Evolutionary conservation across 2,329 filamentous ascomycete species (phyloP), one percentile per base, ranked within the genome.

Genomic region (Aspergillus uvarum): DNA sequence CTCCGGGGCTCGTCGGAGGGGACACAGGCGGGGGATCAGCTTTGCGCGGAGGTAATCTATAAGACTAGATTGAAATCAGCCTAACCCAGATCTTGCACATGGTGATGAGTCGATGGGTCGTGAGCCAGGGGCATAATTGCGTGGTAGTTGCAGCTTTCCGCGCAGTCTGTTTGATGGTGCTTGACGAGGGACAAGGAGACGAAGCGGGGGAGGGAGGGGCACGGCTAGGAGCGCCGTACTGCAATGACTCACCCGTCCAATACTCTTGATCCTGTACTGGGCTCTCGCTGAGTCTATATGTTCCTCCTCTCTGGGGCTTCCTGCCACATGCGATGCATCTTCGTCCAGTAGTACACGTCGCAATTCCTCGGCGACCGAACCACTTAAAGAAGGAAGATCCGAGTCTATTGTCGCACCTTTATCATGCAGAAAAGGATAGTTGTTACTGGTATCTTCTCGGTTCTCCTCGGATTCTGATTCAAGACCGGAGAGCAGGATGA

Each of bases 401-500:
- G 91, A 94, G 65, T 83, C 83, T 67, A 96, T 83, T 59, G 85
- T 80, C 47, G 85, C 81, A 21, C 83, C 85, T 60, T 85, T 84
- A 68, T 84, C 82, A 16, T 66, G 69, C 47, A 89, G 80, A 55
- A 81, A 81, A 51, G 79, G 79, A 65, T 83, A 81, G 51, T 80
- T 74, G 65, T 80, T 71, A 65, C 81, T 51, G 14, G 56, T 56
- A 35, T 51, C 66, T 26, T 69, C 65, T n/a, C 63, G 38, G 5
- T 72, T 70, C 54, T 69, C 72, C 68, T 76, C 78, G 49, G 60
- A 68, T 8, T 63, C 68, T 66, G 72, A 72, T 71, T 77, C 82
- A 35, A 97, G 83, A 12, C 94, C 95, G 42, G 92, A 92, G 35
- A 96, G 84, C 51, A 96, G 81, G 62, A 98, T 79, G 59, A 96